Percentiles rank a stretch among this genome's conserved stretches.
phyloP scores from a whole-genome alignment of 176 grass and related monocot genomes.

The Oryza brachyantha region DNA sequence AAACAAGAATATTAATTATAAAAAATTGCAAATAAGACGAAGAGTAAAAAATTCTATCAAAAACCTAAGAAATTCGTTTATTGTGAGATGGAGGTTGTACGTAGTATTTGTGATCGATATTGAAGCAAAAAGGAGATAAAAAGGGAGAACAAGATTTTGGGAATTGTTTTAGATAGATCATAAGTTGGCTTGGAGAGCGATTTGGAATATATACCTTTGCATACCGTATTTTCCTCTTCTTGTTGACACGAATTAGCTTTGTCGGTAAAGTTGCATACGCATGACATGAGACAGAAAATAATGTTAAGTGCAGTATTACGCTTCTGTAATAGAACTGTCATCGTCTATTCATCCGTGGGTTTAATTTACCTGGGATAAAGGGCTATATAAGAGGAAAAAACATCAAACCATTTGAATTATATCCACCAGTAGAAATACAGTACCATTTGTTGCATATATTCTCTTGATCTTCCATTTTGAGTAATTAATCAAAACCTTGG shows the following conservation, averaged over 20 bases:
- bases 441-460: not conserved
- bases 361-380: too few relatives aligned
- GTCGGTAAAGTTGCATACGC: not conserved
- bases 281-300: not conserved
- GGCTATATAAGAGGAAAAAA: not conserved
- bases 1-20: too few relatives aligned
- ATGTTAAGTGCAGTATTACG: not conserved
- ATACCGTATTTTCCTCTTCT: not conserved
- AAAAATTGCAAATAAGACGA: too few relatives aligned
- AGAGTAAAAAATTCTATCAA: too few relatives aligned
- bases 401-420: not conserved
- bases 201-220: slow-evolving; percentile 37
- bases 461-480: not conserved
- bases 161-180: slow-evolving; percentile 6
- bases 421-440: not conserved
- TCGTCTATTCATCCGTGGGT: not conserved
- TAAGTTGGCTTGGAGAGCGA: not conserved
- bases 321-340: not conserved
- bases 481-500: not conserved
- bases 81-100: too few relatives aligned
- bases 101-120: not conserved
- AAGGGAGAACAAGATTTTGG: not conserved
- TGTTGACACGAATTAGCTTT: not conserved
- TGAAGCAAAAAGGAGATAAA: not conserved
- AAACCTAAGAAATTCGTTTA: too few relatives aligned